Percentiles rank a stretch among this genome's conserved stretches.
phyloP scores from a whole-genome alignment of 768 basidiomycete species.

The Porpolomopsis calyptriformis region DNA sequence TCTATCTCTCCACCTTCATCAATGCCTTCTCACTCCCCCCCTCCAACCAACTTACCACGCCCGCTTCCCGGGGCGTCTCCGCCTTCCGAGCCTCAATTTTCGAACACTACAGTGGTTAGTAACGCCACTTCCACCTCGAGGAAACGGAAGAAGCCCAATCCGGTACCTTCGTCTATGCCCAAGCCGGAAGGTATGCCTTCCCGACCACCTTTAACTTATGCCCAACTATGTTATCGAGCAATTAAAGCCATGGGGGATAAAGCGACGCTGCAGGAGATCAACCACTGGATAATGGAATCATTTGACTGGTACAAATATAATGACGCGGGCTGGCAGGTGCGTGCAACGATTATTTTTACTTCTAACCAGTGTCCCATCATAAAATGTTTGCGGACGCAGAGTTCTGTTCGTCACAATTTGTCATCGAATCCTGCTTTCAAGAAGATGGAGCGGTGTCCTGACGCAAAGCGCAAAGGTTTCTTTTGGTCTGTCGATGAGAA shows the following conservation, averaged over 20 bases:
- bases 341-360: conserved; percentile 17
- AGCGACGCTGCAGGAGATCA: conserved; percentile 86
- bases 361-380: conserved; percentile 5
- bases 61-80: conserved; percentile 33
- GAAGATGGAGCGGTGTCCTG: conserved; percentile 77
- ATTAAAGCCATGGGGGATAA: conserved; percentile 74
- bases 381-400: conserved; percentile 34
- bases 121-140: conserved; percentile 41
- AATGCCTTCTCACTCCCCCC: conserved; percentile 69
- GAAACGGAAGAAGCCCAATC: conserved; percentile 63
- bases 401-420: conserved; percentile 91
- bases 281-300: conserved; percentile 80
- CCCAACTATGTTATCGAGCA: conserved; percentile 83
- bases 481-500: conserved; percentile 87
- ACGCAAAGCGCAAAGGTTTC: conserved; percentile 84
- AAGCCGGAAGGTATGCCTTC: conserved; percentile 73
- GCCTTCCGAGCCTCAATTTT: conserved; percentile 41
- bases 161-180: conserved; percentile 30
- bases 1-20: conserved; percentile 78
- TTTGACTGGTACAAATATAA: conserved; percentile 81
- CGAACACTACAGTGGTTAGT: conserved; percentile 51
- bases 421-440: conserved; percentile 86
- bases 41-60: conserved; percentile 39
- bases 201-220: conserved; percentile 85
- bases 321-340: conserved; percentile 87